phyloP scores from a whole-genome alignment of 179 eudicot genomes.

The Corrigiola litoralis region DNA sequence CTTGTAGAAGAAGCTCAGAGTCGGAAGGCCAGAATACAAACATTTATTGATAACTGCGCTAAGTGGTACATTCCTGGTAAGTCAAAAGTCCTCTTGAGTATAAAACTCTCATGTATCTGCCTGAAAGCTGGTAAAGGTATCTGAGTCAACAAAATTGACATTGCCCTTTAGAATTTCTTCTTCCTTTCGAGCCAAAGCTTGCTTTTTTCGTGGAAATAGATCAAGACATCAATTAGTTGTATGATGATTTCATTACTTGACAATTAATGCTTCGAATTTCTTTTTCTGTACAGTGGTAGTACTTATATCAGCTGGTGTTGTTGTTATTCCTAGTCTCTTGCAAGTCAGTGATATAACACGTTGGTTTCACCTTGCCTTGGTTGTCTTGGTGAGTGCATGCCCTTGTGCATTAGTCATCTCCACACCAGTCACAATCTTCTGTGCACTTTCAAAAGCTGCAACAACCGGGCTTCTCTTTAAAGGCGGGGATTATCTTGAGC shows the following conservation, averaged over 20 bases:
- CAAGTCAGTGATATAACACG: conserved; percentile 26
- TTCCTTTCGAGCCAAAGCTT: too few species aligned
- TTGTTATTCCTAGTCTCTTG: conserved; percentile 39
- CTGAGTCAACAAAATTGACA: too few species aligned
- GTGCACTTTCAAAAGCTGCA: conserved; percentile 77
- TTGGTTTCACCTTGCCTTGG: conserved; percentile 62
- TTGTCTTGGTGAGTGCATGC: conserved; percentile 75
- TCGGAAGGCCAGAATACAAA: conserved; percentile 57
- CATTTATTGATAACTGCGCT: conserved; percentile 63
- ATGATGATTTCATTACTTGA: not conserved
- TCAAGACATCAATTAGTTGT: not conserved
- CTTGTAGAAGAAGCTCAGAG: conserved; percentile 85
- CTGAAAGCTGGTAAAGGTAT: too few species aligned
- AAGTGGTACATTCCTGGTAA: conserved; percentile 77
- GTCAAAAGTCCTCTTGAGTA: not conserved
- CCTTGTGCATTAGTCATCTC: conserved; percentile 89
- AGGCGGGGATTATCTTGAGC: conserved; percentile 77
- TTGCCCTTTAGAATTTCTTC: too few species aligned
- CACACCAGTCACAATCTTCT: conserved; percentile 75
- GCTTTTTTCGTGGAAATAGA: too few species aligned
- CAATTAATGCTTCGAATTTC: not conserved
- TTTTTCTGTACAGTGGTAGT: conserved; percentile 43
- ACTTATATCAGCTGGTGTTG: conserved; percentile 44
- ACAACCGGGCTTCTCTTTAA: conserved; percentile 68
- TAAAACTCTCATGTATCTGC: not conserved